Percentiles rank a stretch among this genome's conserved stretches.
Conservation (phyloP, 345 rosid species). For the Citrus sinensis region DVS_A1.0 CM039169.1:29549501-29550000, state of each 20-base stretch:
- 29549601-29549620: too few species aligned
- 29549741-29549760: slow-evolving; percentile 13
- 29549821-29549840: slow-evolving; percentile 32
- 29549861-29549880: slow-evolving; percentile 20
- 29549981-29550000: slow-evolving; percentile 22
- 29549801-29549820: slow-evolving; percentile 4
- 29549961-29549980: slow-evolving; percentile 25
- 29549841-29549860: slow-evolving; percentile 26
- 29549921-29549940: slow-evolving; percentile 26
- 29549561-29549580: too few species aligned
- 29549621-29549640: too few species aligned
- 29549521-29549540: too few species aligned
- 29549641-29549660: too few species aligned
- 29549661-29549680: too few species aligned
- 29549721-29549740: slow-evolving; percentile 12
- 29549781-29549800: slow-evolving; percentile 26
- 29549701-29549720: slow-evolving; percentile 13
- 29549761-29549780: slow-evolving; percentile 25
- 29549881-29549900: slow-evolving; percentile 34
- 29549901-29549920: slow-evolving; percentile 37
- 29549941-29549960: slow-evolving; percentile 21
- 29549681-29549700: background rate
- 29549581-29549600: too few species aligned
- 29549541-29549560: too few species aligned
- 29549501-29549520: too few species aligned